Evolutionary conservation across 441 rosid species (phyloP).

Genomic region (Erodium trifolium): DNA sequence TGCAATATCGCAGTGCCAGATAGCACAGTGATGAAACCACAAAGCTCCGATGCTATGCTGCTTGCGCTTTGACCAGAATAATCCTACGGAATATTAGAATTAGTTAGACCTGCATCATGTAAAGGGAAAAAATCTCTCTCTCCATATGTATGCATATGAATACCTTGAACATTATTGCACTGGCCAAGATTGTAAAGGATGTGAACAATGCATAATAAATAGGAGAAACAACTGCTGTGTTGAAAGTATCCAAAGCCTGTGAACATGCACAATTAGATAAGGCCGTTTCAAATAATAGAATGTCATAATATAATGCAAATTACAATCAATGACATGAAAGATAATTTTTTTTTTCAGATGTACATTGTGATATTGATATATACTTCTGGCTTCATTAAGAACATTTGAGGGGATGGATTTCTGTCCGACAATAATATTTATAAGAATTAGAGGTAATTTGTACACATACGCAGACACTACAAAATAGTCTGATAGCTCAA

Average conservation of each 20-base stretch:
- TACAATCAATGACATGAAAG: not conserved
- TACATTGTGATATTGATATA: not conserved
- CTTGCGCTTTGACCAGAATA: constrained; percentile 57
- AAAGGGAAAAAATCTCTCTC: not conserved
- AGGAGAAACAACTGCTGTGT: constrained; percentile 59
- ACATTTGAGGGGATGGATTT: not conserved
- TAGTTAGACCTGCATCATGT: constrained; percentile 2
- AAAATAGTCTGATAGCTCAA: not conserved
- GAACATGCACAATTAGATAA: constrained; percentile 14
- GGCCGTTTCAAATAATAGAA: not conserved
- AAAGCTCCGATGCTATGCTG: constrained; percentile 50
- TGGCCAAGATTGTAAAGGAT: constrained; percentile 52
- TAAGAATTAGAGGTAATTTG: not conserved
- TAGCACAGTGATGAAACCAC: constrained; percentile 55
- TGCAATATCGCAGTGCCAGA: constrained; percentile 55
- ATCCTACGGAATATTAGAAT: constrained; percentile 28
- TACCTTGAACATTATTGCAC: constrained; percentile 73
- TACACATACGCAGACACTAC: not conserved
- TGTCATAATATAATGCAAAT: not conserved
- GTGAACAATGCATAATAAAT: constrained; percentile 62
- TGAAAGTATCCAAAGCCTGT: constrained; percentile 65
- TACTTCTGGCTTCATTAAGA: not conserved
- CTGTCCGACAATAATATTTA: not conserved
- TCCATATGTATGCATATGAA: not conserved
- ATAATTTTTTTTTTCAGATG: not conserved